These are phyloP conservation scores for Helotiales sp. DNA, from an alignment of 2,329 filamentous ascomycete species.

Conservation along the genomic window DNA sequence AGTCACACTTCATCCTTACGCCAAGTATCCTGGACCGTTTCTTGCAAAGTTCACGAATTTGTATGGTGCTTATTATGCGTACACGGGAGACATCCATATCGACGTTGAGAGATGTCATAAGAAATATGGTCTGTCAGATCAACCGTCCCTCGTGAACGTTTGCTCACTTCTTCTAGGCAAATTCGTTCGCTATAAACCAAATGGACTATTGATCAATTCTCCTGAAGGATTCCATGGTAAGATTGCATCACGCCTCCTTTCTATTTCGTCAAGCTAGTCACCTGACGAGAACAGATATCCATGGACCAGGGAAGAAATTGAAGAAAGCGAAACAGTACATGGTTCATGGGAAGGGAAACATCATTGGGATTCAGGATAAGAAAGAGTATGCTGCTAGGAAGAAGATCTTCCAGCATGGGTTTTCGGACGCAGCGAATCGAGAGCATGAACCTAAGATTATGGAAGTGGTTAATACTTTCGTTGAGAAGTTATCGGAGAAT, in stretches of 20 bases:
- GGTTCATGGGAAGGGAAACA: slow-evolving; percentile 46
- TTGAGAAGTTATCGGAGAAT: slow-evolving; percentile 11
- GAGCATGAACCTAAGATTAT: slow-evolving; percentile 15
- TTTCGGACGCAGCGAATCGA: slow-evolving; percentile 26
- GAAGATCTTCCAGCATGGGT: slow-evolving; percentile 30
- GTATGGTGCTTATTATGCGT: slow-evolving; percentile 35
- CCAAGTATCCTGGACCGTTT: slow-evolving; percentile 36
- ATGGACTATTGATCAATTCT: slow-evolving; percentile 17
- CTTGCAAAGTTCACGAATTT: slow-evolving; percentile 31
- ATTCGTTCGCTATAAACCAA: slow-evolving; percentile 26
- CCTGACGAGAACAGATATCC: slow-evolving; percentile 51
- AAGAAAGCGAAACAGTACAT: slow-evolving; percentile 69
- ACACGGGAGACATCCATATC: slow-evolving; percentile 37
- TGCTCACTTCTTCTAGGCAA: slow-evolving; percentile 41
- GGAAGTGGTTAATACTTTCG: slow-evolving; percentile 10
- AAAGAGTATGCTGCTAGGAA: slow-evolving; percentile 62
- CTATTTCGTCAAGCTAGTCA: not conserved
- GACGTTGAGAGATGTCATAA: slow-evolving; percentile 36
- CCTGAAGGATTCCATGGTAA: slow-evolving; percentile 16
- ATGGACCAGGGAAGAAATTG: slow-evolving; percentile 61
- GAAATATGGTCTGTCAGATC: slow-evolving; percentile 33
- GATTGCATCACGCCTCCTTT: not conserved
- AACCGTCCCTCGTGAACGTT: not conserved
- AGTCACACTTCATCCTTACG: slow-evolving; percentile 31
- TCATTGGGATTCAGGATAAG: slow-evolving; percentile 70